A percentile compares a stretch with the other conserved stretches of the same genome.
Evolutionary conservation across 768 basidiomycete genomes (phyloP).

Genomic region (Paxillus rubicundulus): DNA sequence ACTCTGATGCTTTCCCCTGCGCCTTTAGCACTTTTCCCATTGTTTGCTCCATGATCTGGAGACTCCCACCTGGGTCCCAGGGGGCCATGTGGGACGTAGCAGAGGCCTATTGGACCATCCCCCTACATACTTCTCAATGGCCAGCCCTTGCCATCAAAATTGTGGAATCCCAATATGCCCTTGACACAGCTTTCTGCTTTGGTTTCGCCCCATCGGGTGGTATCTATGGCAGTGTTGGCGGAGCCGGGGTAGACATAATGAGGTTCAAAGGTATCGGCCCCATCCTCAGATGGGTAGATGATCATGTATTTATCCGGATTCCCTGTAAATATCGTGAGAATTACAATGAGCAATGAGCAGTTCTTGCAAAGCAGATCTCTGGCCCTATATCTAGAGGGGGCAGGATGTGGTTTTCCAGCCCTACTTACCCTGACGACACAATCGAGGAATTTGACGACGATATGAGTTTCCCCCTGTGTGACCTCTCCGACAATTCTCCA

Average conservation of each 20-base stretch:
- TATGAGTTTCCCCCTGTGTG: no score
- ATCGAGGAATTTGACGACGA: no score
- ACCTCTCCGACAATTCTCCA: no score
- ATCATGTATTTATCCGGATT: constrained; percentile 27
- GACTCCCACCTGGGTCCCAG: not conserved
- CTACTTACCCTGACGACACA: no score
- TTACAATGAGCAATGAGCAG: no score
- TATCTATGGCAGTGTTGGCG: constrained; percentile 22
- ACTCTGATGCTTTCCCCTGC: constrained; percentile 9
- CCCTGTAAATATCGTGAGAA: not conserved
- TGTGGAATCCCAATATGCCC: constrained; percentile 4
- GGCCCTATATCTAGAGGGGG: no score
- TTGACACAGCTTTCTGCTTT: constrained; percentile 31
- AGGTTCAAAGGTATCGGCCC: constrained; percentile 19
- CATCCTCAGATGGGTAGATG: constrained; percentile 28
- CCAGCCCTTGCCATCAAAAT: no score
- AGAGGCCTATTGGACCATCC: constrained; percentile 18
- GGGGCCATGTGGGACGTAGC: not conserved
- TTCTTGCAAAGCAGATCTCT: no score
- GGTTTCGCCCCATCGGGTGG: constrained; percentile 22
- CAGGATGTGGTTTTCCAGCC: no score
- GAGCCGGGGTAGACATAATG: constrained; percentile 19
- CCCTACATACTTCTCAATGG: constrained; percentile 25
- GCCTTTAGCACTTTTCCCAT: not conserved
- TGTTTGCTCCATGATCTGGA: fast-evolving